Base-by-base conservation (phyloP, 345 rosid genomes). In the Trapa bicornis region DNA sequence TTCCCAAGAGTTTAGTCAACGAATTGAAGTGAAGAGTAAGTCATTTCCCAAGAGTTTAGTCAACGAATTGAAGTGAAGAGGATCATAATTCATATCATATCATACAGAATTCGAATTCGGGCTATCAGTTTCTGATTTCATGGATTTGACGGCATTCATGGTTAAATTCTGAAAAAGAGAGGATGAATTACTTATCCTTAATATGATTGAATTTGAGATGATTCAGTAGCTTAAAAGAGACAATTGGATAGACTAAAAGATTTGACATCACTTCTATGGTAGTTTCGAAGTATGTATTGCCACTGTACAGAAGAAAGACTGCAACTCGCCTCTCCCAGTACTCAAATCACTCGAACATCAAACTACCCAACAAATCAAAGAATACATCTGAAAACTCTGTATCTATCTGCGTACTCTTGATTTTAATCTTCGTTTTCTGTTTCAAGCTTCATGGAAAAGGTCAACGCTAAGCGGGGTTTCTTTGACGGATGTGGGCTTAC, bases 401-500 rank as follows among this genome's bases (percentile, higher is more conserved):
- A 4, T 61, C 37, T 33, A 38, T 38, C 66, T 64, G 6, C 15
- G 32, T 5, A 11, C 37, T 37, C 29, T 22, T 8, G 15, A 7
- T 14, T 37, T 6, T 41, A 11, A 42, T 41, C 9, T 65, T n/a
- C 6, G 32, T 65, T 32, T 33, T 2, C 4, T 13, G 35, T 7
- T 61, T 69, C 66, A 0, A 13, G 15, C 63, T 67, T 67, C 33
- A 22, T 22, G 7, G 67, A 36, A 11, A 29, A 1, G 70, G 63
- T 67, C 35, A 57, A 47, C 52, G 71, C 32, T 41, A 74, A 75
- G 73, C 85, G 82, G 10, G 78, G 73, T 72, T 75, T 83, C 74
- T 81, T 85, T 1, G 72, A 47, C 6, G 81, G 80, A 36, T 65
- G 76, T n/a, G 82, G 87, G 61, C 85, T 81, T 71, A 73, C 77